Conservation (phyloP, 495 filamentous ascomycete species). For the Penicillium flavigenum region DNA sequence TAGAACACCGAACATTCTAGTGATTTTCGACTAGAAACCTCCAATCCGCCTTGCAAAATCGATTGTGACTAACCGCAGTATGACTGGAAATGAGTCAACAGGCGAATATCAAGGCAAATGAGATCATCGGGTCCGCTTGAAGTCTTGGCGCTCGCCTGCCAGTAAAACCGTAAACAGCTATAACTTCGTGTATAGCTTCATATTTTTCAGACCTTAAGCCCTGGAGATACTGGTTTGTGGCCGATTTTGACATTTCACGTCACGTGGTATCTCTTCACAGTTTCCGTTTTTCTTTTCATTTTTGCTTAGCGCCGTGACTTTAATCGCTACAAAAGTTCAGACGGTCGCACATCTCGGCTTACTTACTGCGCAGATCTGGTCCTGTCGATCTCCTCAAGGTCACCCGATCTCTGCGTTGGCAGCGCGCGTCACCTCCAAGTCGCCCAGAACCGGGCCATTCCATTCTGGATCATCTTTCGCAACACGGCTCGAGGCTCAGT, state of each 20-base stretch:
- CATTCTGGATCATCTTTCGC: constrained; percentile 11
- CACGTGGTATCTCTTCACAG: constrained; percentile 3
- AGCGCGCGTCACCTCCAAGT: constrained; percentile 28
- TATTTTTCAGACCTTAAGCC: not conserved
- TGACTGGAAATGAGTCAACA: constrained; percentile 8
- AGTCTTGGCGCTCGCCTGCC: constrained; percentile 9
- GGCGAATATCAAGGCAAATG: not conserved
- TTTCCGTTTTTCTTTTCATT: not conserved
- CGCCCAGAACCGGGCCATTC: not conserved
- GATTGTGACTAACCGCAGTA: not conserved
- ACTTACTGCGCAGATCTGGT: constrained; percentile 28
- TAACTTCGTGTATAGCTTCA: constrained; percentile 12
- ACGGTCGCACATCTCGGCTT: constrained; percentile 22
- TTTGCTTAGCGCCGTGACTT: constrained; percentile 6
- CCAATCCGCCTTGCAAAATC: not conserved
- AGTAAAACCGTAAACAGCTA: constrained; percentile 7
- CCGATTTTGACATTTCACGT: not conserved
- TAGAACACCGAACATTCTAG: not conserved
- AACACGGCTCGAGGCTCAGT: constrained; percentile 12
- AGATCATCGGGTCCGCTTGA: constrained; percentile 9
- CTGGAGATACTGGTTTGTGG: not conserved
- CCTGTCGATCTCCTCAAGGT: constrained; percentile 38
- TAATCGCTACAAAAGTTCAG: not conserved
- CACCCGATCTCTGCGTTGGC: constrained; percentile 48
- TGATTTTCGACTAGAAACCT: not conserved